Conservation (phyloP, 768 basidiomycete genomes). For the Coprinopsis cinerea region DNA sequence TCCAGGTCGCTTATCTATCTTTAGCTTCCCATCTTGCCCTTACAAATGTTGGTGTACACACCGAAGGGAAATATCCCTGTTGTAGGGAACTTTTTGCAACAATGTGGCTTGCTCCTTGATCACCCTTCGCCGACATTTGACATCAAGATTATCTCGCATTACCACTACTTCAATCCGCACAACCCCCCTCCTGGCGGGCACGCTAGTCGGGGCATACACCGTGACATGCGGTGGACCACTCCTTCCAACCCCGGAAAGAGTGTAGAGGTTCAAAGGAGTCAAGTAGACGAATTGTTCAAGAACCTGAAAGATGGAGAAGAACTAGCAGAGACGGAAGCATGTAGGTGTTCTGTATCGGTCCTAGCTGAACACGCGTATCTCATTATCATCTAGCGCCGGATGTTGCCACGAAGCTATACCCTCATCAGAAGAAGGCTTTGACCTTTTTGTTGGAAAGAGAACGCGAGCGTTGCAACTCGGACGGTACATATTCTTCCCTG, state of each 20-base stretch:
- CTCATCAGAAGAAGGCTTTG: slow-evolving; percentile 97
- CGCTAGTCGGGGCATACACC: slow-evolving; percentile 30
- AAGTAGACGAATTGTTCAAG: slow-evolving; percentile 92
- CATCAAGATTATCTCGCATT: slow-evolving; percentile 49
- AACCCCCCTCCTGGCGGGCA: slow-evolving; percentile 71
- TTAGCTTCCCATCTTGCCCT: slow-evolving; percentile 75
- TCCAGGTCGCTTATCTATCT: neutral
- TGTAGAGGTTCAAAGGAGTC: slow-evolving; percentile 86
- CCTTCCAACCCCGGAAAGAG: slow-evolving; percentile 61
- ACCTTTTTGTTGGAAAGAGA: slow-evolving; percentile 92
- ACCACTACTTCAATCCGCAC: slow-evolving; percentile 86
- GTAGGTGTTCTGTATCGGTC: slow-evolving; percentile 36
- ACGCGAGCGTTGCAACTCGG: slow-evolving; percentile 49
- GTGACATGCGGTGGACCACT: slow-evolving; percentile 51
- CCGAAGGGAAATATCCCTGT: slow-evolving; percentile 88
- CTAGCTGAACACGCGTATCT: slow-evolving; percentile 11
- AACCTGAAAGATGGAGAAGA: slow-evolving; percentile 85
- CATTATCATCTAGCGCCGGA: slow-evolving; percentile 40
- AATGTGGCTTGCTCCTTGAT: slow-evolving; percentile 65
- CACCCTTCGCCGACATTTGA: slow-evolving; percentile 73
- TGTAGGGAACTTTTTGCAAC: slow-evolving; percentile 71
- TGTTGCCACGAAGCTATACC: slow-evolving; percentile 84
- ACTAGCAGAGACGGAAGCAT: slow-evolving; percentile 76
- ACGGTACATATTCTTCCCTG: slow-evolving; percentile 63
- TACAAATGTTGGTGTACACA: slow-evolving; percentile 87